These are phyloP conservation scores for Suillus paluster DNA, from an alignment of 768 basidiomycete species.

Conservation along the genomic window DNA sequence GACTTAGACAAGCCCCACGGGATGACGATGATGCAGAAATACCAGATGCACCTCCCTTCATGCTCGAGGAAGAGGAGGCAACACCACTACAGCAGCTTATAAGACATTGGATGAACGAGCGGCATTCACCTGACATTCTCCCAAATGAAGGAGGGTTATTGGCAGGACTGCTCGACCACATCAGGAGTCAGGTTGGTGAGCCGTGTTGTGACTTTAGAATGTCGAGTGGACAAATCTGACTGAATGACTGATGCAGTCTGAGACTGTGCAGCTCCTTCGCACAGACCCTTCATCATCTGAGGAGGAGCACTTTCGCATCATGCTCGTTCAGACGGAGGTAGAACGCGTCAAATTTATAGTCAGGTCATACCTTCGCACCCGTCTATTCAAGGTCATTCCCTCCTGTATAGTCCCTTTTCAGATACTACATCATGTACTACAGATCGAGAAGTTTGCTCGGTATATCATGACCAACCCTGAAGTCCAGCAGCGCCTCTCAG, in stretches of 20 bases:
- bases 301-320: slow-evolving; percentile 91
- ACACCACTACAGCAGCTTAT: slow-evolving; percentile 72
- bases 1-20: slow-evolving; percentile 40
- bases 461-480: slow-evolving; percentile 73
- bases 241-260: slow-evolving; percentile 53
- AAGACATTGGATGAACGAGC: slow-evolving; percentile 86
- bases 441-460: slow-evolving; percentile 91
- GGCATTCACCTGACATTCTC: slow-evolving; percentile 80
- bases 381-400: slow-evolving; percentile 76
- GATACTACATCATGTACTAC: slow-evolving; percentile 21
- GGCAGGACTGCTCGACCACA: slow-evolving; percentile 69
- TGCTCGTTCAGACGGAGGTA: slow-evolving; percentile 93
- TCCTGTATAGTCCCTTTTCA: slow-evolving; percentile 6
- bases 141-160: slow-evolving; percentile 74
- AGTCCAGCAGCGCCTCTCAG: slow-evolving; percentile 78
- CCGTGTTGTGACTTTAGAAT: slow-evolving; percentile 1
- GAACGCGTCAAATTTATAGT: slow-evolving; percentile 94
- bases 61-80: slow-evolving; percentile 46
- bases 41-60: slow-evolving; percentile 28
- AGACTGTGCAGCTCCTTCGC: slow-evolving; percentile 74
- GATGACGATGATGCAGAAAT: slow-evolving; percentile 38
- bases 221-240: neutral
- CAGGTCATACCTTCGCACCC: slow-evolving; percentile 84
- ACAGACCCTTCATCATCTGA: slow-evolving; percentile 85
- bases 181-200: slow-evolving; percentile 76